Base-by-base conservation (phyloP, 2,329 filamentous ascomycete genomes). In the Tolypocladium cylindrosporum region DNA sequence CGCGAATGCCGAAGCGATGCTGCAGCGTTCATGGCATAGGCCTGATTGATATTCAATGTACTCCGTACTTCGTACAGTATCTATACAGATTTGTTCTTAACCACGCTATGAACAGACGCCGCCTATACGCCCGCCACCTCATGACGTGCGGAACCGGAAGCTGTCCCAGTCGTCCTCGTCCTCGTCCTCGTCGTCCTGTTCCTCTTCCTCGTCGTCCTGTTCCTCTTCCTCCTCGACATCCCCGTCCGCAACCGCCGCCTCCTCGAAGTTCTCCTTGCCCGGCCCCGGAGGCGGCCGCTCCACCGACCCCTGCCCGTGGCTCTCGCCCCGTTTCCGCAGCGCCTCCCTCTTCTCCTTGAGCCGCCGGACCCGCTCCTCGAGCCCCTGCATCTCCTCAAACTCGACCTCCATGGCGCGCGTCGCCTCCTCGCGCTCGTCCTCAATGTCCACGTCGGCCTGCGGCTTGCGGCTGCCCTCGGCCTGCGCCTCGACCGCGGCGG, bases 311-410 rank as follows among this genome's bases (percentile, higher is more conserved):
- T 67, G 69, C 16, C 65, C 62, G 54, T 67, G 59, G 40, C 67
- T 70, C 56, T 66, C 67, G 19, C 65, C 65, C 13, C 70, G 65
- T 59, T 77, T 65, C 62, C 72, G 79, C 65, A 75, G 77, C 57
- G 84, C 83, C 67, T 92, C 89, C 53, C 89, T 78, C 69, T 84
- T 85, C 67, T 89, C 84, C 68, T 89, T 87, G 57, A 93, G 71
- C 60, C 78, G 79, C 59, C 79, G 78, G 14, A 93, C 87, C 8
- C 89, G 81, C 55, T 83, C 82, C 70, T 93, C 90, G 52, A 93
- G 78, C 67, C 86, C 83, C 67, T 89, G 86, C 89, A 93, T 93
- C 68, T 91, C 86, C 59, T 91, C 89, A 63, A 93, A 88, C 70
- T 93, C 90, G 45, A 86, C 83, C 71, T 91, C 87, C 58, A 92